Evolutionary conservation across 192 early-diverging fungal species (phyloP), one percentile per base, ranked within the genome.

Genomic region (Radiomyces spectabilis): DNA sequence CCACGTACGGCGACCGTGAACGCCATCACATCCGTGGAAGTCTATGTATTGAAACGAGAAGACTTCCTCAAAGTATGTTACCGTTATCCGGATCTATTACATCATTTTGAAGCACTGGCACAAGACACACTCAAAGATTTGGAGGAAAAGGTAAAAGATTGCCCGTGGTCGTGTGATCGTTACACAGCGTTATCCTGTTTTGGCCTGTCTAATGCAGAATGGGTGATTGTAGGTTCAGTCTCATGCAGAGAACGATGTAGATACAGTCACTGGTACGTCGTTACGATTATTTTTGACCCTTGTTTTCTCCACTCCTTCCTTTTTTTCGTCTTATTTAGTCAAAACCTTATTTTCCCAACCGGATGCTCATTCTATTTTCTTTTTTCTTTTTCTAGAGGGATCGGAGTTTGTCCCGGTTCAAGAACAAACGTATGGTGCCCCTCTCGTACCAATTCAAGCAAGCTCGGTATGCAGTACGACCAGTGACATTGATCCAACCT

Each of bases 1-100:
- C 77, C 74, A 16, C 50, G 74, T 27, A 65, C 70, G 26, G 69
- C 72, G 1, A 63, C 70, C 37, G 73, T 72, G 24, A 68, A 65
- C 46, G 66, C 75, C 1, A 56, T 79, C 2, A 74, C 74, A 5
- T 37, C 62, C 18, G 59, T 74, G 6, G 77, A 79, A 35, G 63
- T 73, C 13, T 75, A 69, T 67, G 73, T 72, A 1, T 40, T 79
- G 39, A 69, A 66, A 8, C 71, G 68, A 27, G 41, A 56, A 0
- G 66, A 73, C 29, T 54, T 77, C 3, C 31, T 54, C 7, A 47
- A 63, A 4, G 73, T 79, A 13, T 55, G 66, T 32, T 21, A 57
- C 16, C 37, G 34, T 5, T 70, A 44, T 41, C 68, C 61, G 5
- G 47, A 55, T 4, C 24, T 61, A 27, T 32, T 30, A 18, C 9